These are phyloP conservation scores for Penicillium occitanis DNA, from an alignment of 2,329 filamentous ascomycete genomes.

Conservation along the genomic window DNA sequence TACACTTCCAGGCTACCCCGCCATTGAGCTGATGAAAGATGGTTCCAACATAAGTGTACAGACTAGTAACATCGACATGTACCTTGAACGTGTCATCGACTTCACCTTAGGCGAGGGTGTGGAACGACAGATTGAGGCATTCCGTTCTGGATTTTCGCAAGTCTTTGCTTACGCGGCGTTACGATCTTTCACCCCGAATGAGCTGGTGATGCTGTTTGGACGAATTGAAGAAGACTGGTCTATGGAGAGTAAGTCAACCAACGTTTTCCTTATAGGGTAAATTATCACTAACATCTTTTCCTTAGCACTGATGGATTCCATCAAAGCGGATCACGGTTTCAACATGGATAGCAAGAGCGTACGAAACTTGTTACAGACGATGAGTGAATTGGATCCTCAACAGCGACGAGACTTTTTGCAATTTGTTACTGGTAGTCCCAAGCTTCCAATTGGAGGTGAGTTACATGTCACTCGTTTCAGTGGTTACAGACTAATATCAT, in stretches of 20 bases:
- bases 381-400: constrained; percentile 76
- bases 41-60: constrained; percentile 75
- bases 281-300: constrained; percentile 11
- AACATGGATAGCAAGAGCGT: constrained; percentile 98
- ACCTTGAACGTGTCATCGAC: constrained; percentile 86
- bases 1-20: constrained; percentile 85
- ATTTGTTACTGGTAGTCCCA: constrained; percentile 96
- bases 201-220: constrained; percentile 92
- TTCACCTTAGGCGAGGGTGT: constrained; percentile 89
- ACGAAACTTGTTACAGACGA: constrained; percentile 85
- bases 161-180: constrained; percentile 95
- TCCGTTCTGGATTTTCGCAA: constrained; percentile 85
- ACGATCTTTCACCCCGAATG: constrained; percentile 89
- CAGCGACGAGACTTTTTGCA: constrained; percentile 92
- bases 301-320: constrained; percentile 88
- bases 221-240: constrained; percentile 95
- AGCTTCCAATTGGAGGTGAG: constrained; percentile 95
- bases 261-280: too few relatives aligned
- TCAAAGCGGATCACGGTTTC: constrained; percentile 97
- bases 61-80: constrained; percentile 86
- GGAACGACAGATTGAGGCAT: constrained; percentile 83
- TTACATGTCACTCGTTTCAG: not conserved
- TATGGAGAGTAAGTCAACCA: constrained; percentile 74
- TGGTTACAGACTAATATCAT: constrained; percentile 13
- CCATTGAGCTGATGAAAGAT: constrained; percentile 75